Conservation (phyloP, 257 asterid species). For the Solanum sitiens region DNA sequence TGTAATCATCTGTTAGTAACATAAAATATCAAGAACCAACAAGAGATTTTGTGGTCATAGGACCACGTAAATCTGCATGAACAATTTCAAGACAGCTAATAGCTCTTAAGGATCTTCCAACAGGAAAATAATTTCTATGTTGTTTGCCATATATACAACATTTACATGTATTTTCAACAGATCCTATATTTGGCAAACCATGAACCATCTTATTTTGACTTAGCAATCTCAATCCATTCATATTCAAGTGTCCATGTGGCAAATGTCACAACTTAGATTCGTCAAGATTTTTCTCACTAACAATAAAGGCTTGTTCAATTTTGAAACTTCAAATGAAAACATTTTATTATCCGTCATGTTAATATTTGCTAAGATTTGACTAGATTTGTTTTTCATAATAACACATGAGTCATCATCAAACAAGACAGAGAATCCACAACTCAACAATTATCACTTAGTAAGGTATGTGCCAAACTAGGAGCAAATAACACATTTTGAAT, state of each 20-base stretch:
- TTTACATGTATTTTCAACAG: neutral
- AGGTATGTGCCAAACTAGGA: neutral
- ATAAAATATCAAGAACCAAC: neutral
- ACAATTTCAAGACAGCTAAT: neutral
- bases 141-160: neutral
- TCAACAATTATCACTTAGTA: conserved; percentile 5
- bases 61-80: neutral
- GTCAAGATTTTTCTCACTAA: neutral
- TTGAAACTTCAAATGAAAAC: neutral
- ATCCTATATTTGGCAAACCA: neutral
- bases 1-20: neutral
- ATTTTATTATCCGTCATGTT: neutral
- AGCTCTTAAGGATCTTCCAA: neutral
- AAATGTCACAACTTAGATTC: neutral
- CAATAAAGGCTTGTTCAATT: neutral
- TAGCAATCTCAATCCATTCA: neutral
- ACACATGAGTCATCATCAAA: neutral
- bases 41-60: neutral
- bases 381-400: neutral
- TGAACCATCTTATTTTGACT: neutral
- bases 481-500: neutral
- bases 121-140: neutral
- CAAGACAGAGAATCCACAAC: neutral
- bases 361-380: neutral
- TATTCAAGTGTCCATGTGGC: neutral